Base-by-base conservation (phyloP, 495 filamentous ascomycete species). In the Podospora tetraspora region DNA sequence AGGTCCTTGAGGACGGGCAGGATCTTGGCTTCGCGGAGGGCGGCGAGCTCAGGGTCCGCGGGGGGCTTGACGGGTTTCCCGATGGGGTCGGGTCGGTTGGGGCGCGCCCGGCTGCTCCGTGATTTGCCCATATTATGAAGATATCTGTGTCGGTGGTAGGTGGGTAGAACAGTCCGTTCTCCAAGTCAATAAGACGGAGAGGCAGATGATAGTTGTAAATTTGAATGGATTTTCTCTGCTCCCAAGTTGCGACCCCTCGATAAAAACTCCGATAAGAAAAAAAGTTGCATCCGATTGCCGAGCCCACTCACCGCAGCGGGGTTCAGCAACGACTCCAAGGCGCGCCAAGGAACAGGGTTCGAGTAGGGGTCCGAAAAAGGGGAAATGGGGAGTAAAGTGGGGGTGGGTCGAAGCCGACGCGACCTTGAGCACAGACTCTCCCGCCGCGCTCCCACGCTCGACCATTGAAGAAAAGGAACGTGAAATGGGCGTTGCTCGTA, bases 1-100 rank as follows among this genome's bases (percentile, higher is more conserved):
- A 89, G 75, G 66, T 86, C 81, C 66, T 80, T 84, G 27, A 89
- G 69, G 5, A 86, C 79, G 21, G 87, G 87, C 59, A 89, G 72
- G 69, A 89, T 86, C 68, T 78, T 82, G 72, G 80, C 74, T 64
- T 88, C 85, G 22, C 86, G 80, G 34, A 89, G 78, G 13, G 83
- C 83, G 52, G 82, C 83, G 34, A 86, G 77, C 73, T 85, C 83
- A 13, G 85, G 84, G 69, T 87, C 85, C 1, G 83, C 73, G 29
- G 83, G 84, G 16, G 82, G 81, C 66, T 86, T 87, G 60, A 81
- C 78, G 19, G 80, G 75, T 73, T 83, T 85, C 61, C 76, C 76
- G 57, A 84, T 80, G 30, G 83, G 84, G 66, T 84, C 79, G 27
- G 75, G 61, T 61, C 79, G 81, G 65, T 78, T 72, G 5, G 68